Conservation (phyloP, 441 rosid species). For the Brassica hybrid region DNA sequence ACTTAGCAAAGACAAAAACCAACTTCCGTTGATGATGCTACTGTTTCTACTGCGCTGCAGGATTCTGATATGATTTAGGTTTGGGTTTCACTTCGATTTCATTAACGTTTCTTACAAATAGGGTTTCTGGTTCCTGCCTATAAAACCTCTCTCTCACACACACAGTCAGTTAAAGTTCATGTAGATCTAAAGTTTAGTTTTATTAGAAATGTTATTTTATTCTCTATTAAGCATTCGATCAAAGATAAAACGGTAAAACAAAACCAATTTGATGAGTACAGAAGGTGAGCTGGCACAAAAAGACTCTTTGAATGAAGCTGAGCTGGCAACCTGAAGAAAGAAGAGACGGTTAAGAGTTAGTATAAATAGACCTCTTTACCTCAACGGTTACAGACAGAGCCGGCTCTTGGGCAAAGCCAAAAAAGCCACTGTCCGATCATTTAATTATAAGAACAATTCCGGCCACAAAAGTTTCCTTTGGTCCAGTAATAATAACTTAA, state of each 20-base stretch:
- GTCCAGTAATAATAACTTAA: too few relatives aligned
- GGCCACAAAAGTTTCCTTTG: too few relatives aligned
- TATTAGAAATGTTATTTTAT: slow-evolving; percentile 12
- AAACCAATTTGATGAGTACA: not conserved
- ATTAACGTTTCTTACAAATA: slow-evolving; percentile 73
- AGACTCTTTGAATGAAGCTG: too few relatives aligned
- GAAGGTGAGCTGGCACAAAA: too few relatives aligned
- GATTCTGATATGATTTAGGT: slow-evolving; percentile 78
- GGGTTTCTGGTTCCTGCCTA: slow-evolving; percentile 52
- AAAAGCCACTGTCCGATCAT: too few relatives aligned
- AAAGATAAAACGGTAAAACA: not conserved
- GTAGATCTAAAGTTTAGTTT: not conserved
- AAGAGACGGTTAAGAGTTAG: too few relatives aligned
- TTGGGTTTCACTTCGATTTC: slow-evolving; percentile 90
- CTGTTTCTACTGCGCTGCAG: slow-evolving; percentile 53
- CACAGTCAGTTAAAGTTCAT: not conserved
- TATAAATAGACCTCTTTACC: too few relatives aligned
- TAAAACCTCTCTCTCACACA: not conserved
- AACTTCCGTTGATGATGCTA: slow-evolving; percentile 11
- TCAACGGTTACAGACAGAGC: too few relatives aligned
- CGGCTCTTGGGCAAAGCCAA: too few relatives aligned
- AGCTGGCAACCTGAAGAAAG: too few relatives aligned
- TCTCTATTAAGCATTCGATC: not conserved
- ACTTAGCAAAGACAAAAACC: too few relatives aligned
- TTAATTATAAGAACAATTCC: too few relatives aligned